Evolutionary conservation across 805 yeast genomes (phyloP).

Genomic region (Candida sphagnicola): DNA sequence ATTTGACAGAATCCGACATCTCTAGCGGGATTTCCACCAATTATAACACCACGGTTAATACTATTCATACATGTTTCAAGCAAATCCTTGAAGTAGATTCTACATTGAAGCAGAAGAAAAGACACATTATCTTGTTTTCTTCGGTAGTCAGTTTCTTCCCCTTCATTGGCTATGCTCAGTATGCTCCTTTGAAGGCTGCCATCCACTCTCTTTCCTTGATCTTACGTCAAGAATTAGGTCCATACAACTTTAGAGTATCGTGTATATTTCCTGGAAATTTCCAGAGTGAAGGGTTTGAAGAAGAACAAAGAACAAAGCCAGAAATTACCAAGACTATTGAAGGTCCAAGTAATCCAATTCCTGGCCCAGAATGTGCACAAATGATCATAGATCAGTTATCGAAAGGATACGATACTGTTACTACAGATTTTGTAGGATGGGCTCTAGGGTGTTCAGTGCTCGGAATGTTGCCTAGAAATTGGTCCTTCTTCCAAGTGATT

Average conservation of each 20-base stretch:
- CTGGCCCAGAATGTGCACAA: slow-evolving; percentile 63
- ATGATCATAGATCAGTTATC: slow-evolving; percentile 53
- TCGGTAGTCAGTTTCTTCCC: slow-evolving; percentile 82
- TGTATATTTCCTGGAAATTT: slow-evolving; percentile 88
- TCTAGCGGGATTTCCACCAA: slow-evolving; percentile 61
- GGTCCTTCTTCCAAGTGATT: slow-evolving; percentile 46
- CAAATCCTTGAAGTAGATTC: slow-evolving; percentile 19
- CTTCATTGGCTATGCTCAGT: slow-evolving; percentile 86
- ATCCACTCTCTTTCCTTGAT: slow-evolving; percentile 69
- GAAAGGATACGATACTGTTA: slow-evolving; percentile 66
- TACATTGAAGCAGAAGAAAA: slow-evolving; percentile 31
- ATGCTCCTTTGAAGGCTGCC: slow-evolving; percentile 88
- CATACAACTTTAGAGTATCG: slow-evolving; percentile 64
- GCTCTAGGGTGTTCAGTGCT: slow-evolving; percentile 60
- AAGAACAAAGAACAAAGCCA: slow-evolving; percentile 85
- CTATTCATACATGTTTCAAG: slow-evolving; percentile 62
- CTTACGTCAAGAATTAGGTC: slow-evolving; percentile 75
- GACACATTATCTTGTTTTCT: slow-evolving; percentile 57
- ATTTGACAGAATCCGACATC: slow-evolving; percentile 56
- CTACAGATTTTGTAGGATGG: slow-evolving; percentile 87
- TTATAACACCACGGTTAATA: slow-evolving; percentile 67
- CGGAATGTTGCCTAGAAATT: slow-evolving; percentile 66
- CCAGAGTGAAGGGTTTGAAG: slow-evolving; percentile 77
- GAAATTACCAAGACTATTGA: slow-evolving; percentile 76
- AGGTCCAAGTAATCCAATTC: slow-evolving; percentile 73